phyloP scores from a whole-genome alignment of 306 rosid genomes.

The Vigna mungo region DNA sequence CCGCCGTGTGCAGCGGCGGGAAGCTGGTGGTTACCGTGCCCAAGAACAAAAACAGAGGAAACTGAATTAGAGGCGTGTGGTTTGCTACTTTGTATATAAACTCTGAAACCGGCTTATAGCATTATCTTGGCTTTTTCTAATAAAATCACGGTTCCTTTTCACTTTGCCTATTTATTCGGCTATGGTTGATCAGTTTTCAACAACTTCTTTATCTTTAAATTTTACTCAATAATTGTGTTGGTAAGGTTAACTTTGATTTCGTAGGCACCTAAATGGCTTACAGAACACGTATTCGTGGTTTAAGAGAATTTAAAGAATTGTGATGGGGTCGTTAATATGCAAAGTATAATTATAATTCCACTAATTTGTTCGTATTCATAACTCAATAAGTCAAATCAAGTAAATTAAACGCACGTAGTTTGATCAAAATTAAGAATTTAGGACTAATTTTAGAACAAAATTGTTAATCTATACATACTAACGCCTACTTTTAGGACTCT shows the following conservation, averaged over 20 bases:
- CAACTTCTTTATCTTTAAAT: neutral
- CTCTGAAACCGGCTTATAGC: neutral
- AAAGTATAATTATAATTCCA: neutral
- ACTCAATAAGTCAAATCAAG: neutral
- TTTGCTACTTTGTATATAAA: constrained; percentile 1
- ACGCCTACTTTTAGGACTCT: no score
- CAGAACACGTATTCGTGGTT: no score
- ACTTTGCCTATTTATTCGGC: neutral
- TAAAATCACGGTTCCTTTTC: constrained; percentile 37
- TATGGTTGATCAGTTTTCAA: neutral
- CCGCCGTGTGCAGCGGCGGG: constrained; percentile 50
- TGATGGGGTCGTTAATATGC: no score
- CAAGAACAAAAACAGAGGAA: constrained; percentile 47
- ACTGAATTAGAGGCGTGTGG: constrained; percentile 29
- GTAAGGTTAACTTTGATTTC: no score
- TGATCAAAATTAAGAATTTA: neutral
- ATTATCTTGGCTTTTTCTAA: neutral
- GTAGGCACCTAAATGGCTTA: no score
- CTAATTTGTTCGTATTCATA: neutral
- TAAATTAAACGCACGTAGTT: neutral
- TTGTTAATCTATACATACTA: no score
- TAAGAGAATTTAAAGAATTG: neutral
- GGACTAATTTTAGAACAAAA: neutral
- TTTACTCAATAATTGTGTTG: no score
- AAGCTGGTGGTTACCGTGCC: constrained; percentile 69